A percentile compares a stretch with the other conserved stretches of the same genome.
Evolutionary conservation across 164 flowering plant genomes (phyloP).

Genomic region (Nelumbo lutea): DNA sequence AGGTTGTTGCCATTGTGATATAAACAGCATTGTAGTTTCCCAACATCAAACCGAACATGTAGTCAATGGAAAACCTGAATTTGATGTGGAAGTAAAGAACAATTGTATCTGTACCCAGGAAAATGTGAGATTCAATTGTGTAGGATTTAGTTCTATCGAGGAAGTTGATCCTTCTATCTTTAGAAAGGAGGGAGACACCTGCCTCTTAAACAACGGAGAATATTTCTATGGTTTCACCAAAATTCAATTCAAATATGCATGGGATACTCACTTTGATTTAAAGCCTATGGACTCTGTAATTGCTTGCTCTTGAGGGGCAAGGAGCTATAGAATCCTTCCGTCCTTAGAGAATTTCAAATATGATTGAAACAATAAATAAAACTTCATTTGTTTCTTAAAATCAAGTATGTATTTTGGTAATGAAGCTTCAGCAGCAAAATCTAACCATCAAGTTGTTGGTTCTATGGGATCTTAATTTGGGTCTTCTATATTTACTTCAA

Average conservation of each 20-base stretch:
- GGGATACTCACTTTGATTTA: not conserved
- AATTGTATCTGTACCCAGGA: not conserved
- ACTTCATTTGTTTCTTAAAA: too few species aligned
- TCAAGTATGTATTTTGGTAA: too few species aligned
- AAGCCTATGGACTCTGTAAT: not conserved
- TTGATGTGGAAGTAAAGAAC: conserved; percentile 3
- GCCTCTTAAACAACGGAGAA: not conserved
- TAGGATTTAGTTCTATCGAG: not conserved
- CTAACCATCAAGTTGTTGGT: too few species aligned
- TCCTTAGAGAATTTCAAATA: too few species aligned
- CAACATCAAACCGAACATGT: not conserved
- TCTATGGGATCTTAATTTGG: too few species aligned
- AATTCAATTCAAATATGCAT: not conserved
- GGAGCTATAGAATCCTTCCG: too few species aligned
- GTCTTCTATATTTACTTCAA: too few species aligned
- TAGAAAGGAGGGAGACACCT: not conserved
- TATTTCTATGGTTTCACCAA: not conserved
- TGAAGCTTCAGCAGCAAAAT: too few species aligned
- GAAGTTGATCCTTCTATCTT: not conserved
- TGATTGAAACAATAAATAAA: too few species aligned
- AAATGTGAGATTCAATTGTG: not conserved
- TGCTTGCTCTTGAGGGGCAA: not conserved
- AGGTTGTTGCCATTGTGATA: conserved; percentile 2
- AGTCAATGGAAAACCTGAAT: not conserved
- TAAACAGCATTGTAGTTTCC: not conserved